Percentiles rank a stretch among this genome's conserved stretches.
Conservation (phyloP, 306 rosid species). For the Medicago arabica region DNA sequence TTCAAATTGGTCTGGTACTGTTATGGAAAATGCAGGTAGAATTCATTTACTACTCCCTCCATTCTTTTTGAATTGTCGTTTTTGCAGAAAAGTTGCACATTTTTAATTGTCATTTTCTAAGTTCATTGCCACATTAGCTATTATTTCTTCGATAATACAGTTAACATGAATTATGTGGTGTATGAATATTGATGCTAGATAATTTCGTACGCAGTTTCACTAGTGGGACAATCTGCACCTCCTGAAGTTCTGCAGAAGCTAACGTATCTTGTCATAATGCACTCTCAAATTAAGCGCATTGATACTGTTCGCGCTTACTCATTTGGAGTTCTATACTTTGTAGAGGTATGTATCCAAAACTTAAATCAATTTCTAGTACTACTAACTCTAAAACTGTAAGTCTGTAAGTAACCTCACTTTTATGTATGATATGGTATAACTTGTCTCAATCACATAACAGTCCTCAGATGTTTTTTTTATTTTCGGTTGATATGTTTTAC, state of each 20-base stretch:
- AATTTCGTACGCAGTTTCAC: conserved; percentile 58
- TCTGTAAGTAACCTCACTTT: too few species aligned
- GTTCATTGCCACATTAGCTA: too few species aligned
- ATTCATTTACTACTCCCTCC: conserved; percentile 13
- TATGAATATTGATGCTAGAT: neutral
- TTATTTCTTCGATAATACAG: too few species aligned
- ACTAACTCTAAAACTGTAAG: neutral
- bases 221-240: conserved; percentile 93
- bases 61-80: too few species aligned
- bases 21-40: conserved; percentile 87
- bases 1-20: conserved; percentile 86
- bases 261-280: conserved; percentile 75
- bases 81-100: too few species aligned
- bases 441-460: too few species aligned
- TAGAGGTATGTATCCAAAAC: conserved; percentile 66
- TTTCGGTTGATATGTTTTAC: too few species aligned
- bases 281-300: conserved; percentile 75
- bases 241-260: conserved; percentile 86
- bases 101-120: too few species aligned
- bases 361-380: neutral
- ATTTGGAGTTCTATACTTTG: conserved; percentile 94
- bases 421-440: too few species aligned
- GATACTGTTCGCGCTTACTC: conserved; percentile 98
- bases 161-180: neutral
- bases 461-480: too few species aligned